These are phyloP conservation scores for Fusarium mundagurra DNA, from an alignment of 2,329 filamentous ascomycete genomes.

Conservation along the genomic window DNA sequence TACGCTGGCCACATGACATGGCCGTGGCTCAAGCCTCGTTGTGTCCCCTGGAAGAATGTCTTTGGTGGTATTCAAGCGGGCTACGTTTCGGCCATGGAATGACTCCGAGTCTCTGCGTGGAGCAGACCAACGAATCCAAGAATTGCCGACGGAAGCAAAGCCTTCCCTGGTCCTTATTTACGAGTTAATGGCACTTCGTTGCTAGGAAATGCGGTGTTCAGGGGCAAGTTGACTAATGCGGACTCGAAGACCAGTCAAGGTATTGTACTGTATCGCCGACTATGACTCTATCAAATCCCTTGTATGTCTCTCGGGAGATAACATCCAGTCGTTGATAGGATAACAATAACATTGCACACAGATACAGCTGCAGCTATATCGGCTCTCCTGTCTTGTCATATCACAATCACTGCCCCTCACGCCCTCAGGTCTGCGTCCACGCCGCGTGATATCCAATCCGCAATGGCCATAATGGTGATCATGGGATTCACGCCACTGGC, in stretches of 20 bases:
- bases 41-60: not conserved
- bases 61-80: not conserved
- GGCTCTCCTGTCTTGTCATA: conserved; percentile 3
- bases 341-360: conserved; percentile 12
- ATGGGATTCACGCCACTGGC: conserved; percentile 86
- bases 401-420: conserved; percentile 8
- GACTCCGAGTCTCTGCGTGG: conserved; percentile 1
- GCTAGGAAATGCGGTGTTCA: conserved; percentile 15
- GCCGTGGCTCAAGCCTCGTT: conserved; percentile 3
- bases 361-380: not conserved
- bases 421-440: conserved; percentile 58
- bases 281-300: conserved; percentile 18
- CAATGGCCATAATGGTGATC: conserved; percentile 78
- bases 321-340: conserved; percentile 26
- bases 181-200: conserved; percentile 25
- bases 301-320: conserved; percentile 13
- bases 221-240: conserved; percentile 15
- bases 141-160: conserved; percentile 16
- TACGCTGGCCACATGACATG: conserved; percentile 10
- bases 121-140: conserved; percentile 23
- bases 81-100: conserved; percentile 5
- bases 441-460: conserved; percentile 70
- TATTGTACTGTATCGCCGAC: not conserved
- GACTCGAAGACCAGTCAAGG: not conserved
- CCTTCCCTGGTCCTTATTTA: not conserved